Evolutionary conservation across 2,329 filamentous ascomycete genomes (phyloP).

Genomic region (Beauveria medogensis): DNA sequence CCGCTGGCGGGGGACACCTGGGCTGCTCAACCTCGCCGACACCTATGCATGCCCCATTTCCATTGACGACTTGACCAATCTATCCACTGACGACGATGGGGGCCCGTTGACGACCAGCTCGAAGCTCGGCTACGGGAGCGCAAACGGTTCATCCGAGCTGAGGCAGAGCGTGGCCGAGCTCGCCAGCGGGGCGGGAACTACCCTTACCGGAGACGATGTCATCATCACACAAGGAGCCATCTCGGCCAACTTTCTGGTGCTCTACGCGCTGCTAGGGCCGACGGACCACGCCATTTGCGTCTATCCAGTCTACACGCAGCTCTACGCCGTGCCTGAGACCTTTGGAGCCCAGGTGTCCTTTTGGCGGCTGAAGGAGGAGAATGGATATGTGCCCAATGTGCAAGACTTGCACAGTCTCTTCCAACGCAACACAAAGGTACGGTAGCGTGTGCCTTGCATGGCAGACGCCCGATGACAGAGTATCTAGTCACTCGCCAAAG

Average conservation of each 20-base stretch:
- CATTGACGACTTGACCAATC: conserved; percentile 52
- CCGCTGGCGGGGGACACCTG: conserved; percentile 46
- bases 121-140: conserved; percentile 65
- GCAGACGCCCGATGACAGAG: not conserved
- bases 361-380: conserved; percentile 60
- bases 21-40: conserved; percentile 64
- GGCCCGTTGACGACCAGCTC: conserved; percentile 40
- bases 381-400: conserved; percentile 60
- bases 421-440: conserved; percentile 60
- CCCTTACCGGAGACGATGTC: conserved; percentile 50
- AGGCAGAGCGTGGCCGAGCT: conserved; percentile 56
- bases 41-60: conserved; percentile 72
- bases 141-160: conserved; percentile 57
- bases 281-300: conserved; percentile 82
- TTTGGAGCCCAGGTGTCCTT: conserved; percentile 70
- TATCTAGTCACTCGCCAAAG: conserved; percentile 17
- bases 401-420: conserved; percentile 58
- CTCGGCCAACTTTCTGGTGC: conserved; percentile 71
- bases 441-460: conserved; percentile 24
- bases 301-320: conserved; percentile 79
- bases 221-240: conserved; percentile 76
- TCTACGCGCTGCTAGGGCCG: conserved; percentile 63
- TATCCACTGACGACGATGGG: conserved; percentile 47
- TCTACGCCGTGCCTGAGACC: conserved; percentile 66
- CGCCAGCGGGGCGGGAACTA: conserved; percentile 49